Conservation (phyloP, 164 flowering plant genomes). For the Kingdonia uniflora region DNA sequence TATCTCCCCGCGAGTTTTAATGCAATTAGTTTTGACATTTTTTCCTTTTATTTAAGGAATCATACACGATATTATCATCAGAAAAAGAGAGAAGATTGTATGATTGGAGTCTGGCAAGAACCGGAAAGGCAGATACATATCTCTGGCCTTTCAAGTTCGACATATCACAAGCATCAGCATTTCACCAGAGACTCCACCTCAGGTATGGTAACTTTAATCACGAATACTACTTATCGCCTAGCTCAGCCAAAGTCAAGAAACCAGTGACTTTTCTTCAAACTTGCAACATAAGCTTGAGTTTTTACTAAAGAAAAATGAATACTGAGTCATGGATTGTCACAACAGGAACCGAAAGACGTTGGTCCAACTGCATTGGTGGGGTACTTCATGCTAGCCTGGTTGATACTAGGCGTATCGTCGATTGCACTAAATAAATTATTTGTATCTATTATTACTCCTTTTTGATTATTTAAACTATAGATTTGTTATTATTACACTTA, state of each 20-base stretch:
- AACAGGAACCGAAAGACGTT: constrained; percentile 76
- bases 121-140: constrained; percentile 44
- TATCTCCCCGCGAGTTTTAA: background rate
- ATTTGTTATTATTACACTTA: no score
- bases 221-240: no score
- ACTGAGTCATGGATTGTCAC: background rate
- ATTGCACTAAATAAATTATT: constrained; percentile 37
- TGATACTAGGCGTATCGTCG: constrained; percentile 39
- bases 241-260: no score
- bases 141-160: constrained; percentile 79
- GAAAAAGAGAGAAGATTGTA: constrained; percentile 74
- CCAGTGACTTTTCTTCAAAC: background rate
- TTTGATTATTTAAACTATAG: no score
- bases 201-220: no score
- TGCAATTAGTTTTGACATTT: no score
- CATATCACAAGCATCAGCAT: constrained; percentile 29
- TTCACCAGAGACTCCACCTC: constrained; percentile 31
- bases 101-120: constrained; percentile 86
- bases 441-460: no score
- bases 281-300: background rate
- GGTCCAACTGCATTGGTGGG: constrained; percentile 65
- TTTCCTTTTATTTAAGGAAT: constrained; percentile 30
- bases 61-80: constrained; percentile 52
- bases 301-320: background rate
- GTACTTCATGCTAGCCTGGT: constrained; percentile 57